phyloP scores from a whole-genome alignment of 306 rosid species.

The Gynostemma pentaphyllum region DNA sequence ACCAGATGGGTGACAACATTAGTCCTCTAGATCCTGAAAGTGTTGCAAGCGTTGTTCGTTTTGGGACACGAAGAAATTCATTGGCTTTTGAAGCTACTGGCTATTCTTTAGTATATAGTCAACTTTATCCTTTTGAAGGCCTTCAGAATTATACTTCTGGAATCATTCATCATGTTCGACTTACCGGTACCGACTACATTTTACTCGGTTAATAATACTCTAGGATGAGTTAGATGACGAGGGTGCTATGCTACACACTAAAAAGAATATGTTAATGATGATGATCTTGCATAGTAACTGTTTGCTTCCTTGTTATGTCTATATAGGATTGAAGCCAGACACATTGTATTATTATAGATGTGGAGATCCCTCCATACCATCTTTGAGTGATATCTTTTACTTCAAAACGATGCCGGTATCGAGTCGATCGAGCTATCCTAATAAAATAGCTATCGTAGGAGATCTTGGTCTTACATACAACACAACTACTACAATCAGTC shows the following conservation, averaged over 20 bases:
- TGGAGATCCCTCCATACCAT: slow-evolving; percentile 55
- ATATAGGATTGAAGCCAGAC: slow-evolving; percentile 51
- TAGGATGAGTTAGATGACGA: too few relatives aligned
- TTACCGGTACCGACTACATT: slow-evolving; percentile 31
- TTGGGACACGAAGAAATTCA: slow-evolving; percentile 30
- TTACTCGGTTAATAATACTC: too few relatives aligned
- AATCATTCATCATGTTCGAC: slow-evolving; percentile 78
- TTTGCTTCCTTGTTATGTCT: neutral
- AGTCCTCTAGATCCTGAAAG: slow-evolving; percentile 54
- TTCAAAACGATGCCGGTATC: slow-evolving; percentile 69
- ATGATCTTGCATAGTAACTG: neutral
- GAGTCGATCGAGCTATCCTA: slow-evolving; percentile 47
- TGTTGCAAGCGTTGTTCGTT: slow-evolving; percentile 48
- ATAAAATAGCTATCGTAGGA: slow-evolving; percentile 54
- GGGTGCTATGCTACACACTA: too few relatives aligned
- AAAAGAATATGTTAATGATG: too few relatives aligned
- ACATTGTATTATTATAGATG: slow-evolving; percentile 55
- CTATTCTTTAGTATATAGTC: slow-evolving; percentile 53
- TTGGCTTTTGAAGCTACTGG: slow-evolving; percentile 44
- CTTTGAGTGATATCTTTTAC: slow-evolving; percentile 42
- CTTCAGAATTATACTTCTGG: slow-evolving; percentile 84
- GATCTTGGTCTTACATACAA: slow-evolving; percentile 92
- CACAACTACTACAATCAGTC: slow-evolving; percentile 61
- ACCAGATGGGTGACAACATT: slow-evolving; percentile 57
- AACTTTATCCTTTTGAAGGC: slow-evolving; percentile 72